phyloP scores from a whole-genome alignment of 2,329 filamentous ascomycete species.

The Phaeosphaeria sp. region DNA sequence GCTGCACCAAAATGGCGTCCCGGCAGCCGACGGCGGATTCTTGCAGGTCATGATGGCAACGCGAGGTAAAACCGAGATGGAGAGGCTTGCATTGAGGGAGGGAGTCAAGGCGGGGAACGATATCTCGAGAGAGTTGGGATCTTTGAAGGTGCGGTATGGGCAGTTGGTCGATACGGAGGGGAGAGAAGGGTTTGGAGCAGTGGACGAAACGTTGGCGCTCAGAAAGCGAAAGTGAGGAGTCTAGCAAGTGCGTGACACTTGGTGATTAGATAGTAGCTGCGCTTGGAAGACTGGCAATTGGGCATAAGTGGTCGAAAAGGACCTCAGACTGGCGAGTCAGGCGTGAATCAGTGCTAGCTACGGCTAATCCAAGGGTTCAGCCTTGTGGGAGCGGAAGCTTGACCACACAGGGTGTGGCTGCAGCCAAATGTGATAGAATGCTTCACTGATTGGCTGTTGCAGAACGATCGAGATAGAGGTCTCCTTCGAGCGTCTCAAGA shows the following conservation, averaged over 20 bases:
- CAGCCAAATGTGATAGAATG: background rate
- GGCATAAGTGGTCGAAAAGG: too few species aligned
- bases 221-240: background rate
- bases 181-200: background rate
- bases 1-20: constrained; percentile 3
- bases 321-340: too few species aligned
- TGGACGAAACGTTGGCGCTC: constrained; percentile 1
- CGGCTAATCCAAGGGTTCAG: background rate
- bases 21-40: constrained; percentile 12
- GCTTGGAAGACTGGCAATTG: too few species aligned
- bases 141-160: constrained; percentile 2
- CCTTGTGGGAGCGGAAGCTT: background rate
- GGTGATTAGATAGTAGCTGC: too few species aligned
- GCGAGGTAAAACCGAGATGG: constrained; percentile 10
- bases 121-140: background rate
- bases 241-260: too few species aligned
- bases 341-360: too few species aligned
- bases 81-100: constrained; percentile 1
- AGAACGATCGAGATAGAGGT: background rate
- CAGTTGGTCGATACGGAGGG: background rate
- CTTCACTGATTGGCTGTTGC: background rate
- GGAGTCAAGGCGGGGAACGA: background rate
- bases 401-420: background rate
- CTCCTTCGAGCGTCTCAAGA: background rate
- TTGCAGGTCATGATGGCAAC: constrained; percentile 16